Conservation (phyloP, 495 filamentous ascomycete genomes). For the Penicillium chermesinum region DNA sequence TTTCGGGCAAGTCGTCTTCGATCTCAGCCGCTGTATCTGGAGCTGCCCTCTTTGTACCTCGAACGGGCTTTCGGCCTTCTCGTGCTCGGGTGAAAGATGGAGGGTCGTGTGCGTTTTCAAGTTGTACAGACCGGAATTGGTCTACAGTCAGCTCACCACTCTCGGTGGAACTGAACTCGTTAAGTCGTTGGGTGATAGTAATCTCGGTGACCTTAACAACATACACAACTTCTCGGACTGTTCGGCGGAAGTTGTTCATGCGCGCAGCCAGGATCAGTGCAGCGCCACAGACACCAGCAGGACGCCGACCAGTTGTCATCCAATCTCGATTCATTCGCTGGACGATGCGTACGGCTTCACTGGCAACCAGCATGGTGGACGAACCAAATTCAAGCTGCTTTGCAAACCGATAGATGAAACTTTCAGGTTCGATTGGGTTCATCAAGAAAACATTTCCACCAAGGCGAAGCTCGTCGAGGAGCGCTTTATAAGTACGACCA, state of each 20-base stretch:
- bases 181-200: constrained; percentile 82
- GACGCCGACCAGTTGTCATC: constrained; percentile 89
- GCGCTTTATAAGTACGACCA: constrained; percentile 73
- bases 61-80: constrained; percentile 39
- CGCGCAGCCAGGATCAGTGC: constrained; percentile 90
- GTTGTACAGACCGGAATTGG: constrained; percentile 69
- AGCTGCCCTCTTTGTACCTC: constrained; percentile 29
- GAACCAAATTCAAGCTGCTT: constrained; percentile 82
- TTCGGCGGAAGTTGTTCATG: constrained; percentile 95
- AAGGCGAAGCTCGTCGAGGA: constrained; percentile 60
- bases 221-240: constrained; percentile 87
- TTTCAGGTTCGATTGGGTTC: constrained; percentile 68
- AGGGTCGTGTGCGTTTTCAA: constrained; percentile 68
- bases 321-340: constrained; percentile 92
- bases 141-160: constrained; percentile 76
- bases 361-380: constrained; percentile 70
- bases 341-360: constrained; percentile 78
- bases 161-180: constrained; percentile 81
- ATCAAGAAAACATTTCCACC: constrained; percentile 45
- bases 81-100: constrained; percentile 70
- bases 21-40: constrained; percentile 46
- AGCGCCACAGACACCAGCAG: constrained; percentile 90
- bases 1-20: constrained; percentile 27
- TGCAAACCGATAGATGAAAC: constrained; percentile 84
- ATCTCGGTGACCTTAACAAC: constrained; percentile 90